A percentile compares a stretch with the other conserved stretches of the same genome.
phyloP scores from a whole-genome alignment of 495 filamentous ascomycete genomes.

The Letharia columbiana region DNA sequence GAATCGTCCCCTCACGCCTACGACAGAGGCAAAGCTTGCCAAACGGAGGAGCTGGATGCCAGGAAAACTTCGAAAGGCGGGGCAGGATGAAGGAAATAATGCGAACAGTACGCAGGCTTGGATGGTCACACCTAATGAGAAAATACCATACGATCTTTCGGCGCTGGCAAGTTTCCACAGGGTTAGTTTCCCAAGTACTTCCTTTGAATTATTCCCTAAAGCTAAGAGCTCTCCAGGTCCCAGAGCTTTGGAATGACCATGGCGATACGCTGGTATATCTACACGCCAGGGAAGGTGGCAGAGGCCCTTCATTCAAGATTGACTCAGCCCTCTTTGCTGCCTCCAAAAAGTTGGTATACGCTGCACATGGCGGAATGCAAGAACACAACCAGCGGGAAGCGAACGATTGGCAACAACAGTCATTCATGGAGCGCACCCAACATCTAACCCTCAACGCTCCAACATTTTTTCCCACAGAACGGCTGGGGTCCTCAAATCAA shows the following conservation, averaged over 20 bases:
- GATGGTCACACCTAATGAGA: constrained; percentile 50
- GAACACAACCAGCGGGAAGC: neutral
- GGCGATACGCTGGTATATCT: constrained; percentile 82
- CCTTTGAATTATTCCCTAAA: neutral
- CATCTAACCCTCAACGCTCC: constrained; percentile 21
- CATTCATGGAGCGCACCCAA: constrained; percentile 24
- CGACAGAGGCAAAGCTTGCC: constrained; percentile 23
- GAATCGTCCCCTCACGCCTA: constrained; percentile 12
- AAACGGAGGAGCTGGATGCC: constrained; percentile 50
- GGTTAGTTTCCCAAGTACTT: constrained; percentile 8
- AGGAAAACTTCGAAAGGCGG: constrained; percentile 36
- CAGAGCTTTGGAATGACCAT: constrained; percentile 80
- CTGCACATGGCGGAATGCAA: constrained; percentile 49
- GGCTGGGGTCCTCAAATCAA: constrained; percentile 20
- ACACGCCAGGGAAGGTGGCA: constrained; percentile 56
- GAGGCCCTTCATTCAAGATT: constrained; percentile 69
- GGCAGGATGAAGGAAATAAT: constrained; percentile 28
- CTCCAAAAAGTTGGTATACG: constrained; percentile 57
- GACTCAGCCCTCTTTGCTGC: constrained; percentile 62
- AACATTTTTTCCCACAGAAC: constrained; percentile 31
- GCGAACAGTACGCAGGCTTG: constrained; percentile 43
- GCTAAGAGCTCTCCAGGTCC: constrained; percentile 43
- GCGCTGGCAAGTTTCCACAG: constrained; percentile 38
- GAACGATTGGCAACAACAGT: constrained; percentile 9
- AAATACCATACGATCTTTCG: constrained; percentile 52